Percentiles rank a stretch among this genome's conserved stretches.
phyloP scores from a whole-genome alignment of 768 basidiomycete species.

The Termitomyces sp. region DNA sequence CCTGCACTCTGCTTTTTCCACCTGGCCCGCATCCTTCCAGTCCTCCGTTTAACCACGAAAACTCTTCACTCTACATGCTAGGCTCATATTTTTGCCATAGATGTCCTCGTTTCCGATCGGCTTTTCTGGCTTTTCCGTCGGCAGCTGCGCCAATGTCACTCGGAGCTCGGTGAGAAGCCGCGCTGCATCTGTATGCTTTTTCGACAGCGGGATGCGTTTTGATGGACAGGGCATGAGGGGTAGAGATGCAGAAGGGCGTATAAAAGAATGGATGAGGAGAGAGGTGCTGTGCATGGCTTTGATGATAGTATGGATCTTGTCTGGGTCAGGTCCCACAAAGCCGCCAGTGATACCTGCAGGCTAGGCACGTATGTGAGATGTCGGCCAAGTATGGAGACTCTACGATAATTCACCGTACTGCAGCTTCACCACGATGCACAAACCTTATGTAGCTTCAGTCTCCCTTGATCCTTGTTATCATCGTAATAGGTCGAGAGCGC shows the following conservation, averaged over 20 bases:
- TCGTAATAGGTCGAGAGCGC: no score
- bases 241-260: background rate
- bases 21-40: no score
- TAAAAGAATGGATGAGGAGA: background rate
- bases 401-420: slow-evolving; percentile 1
- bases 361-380: background rate
- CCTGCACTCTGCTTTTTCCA: no score
- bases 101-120: no score
- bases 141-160: background rate
- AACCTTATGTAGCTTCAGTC: no score
- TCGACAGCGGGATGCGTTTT: background rate
- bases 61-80: no score
- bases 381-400: background rate
- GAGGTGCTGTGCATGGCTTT: background rate
- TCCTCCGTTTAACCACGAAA: no score
- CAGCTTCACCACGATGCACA: background rate
- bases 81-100: background rate
- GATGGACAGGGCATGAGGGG: background rate
- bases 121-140: background rate
- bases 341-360: slow-evolving; percentile 1
- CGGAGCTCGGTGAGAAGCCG: background rate
- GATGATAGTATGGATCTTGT: slow-evolving; percentile 1
- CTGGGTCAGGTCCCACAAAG: background rate
- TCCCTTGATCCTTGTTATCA: no score
- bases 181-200: background rate